Conservation (phyloP, 495 filamentous ascomycete species). For the Xeromyces bisporus region DNA sequence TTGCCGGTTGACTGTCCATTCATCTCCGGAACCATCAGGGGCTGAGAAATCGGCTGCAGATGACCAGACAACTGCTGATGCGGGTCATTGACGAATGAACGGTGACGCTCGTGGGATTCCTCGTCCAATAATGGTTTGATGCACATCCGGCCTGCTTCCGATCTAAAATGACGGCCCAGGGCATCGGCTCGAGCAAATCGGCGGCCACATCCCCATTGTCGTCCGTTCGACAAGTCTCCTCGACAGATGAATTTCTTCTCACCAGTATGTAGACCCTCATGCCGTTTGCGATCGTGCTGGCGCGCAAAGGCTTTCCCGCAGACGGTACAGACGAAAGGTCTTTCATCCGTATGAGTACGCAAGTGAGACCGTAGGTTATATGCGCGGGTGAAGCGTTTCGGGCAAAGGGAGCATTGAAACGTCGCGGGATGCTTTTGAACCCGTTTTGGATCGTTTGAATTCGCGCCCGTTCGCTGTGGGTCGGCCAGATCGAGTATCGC, state of each 20-base stretch:
- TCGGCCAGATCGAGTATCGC: slow-evolving; percentile 87
- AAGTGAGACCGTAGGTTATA: slow-evolving; percentile 87
- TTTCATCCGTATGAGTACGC: slow-evolving; percentile 81
- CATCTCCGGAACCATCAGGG: slow-evolving; percentile 25
- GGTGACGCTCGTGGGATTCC: slow-evolving; percentile 61
- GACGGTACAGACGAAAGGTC: slow-evolving; percentile 87
- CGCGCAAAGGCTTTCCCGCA: slow-evolving; percentile 93
- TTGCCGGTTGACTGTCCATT: slow-evolving; percentile 28
- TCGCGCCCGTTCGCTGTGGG: slow-evolving; percentile 59
- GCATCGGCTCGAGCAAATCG: slow-evolving; percentile 92
- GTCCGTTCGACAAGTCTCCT: slow-evolving; percentile 66
- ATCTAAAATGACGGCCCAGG: slow-evolving; percentile 88
- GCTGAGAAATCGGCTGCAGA: slow-evolving; percentile 26
- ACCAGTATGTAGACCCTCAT: slow-evolving; percentile 78
- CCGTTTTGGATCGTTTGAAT: slow-evolving; percentile 46
- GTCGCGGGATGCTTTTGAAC: slow-evolving; percentile 91
- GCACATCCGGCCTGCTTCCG: slow-evolving; percentile 86
- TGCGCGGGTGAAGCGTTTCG: slow-evolving; percentile 74
- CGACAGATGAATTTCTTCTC: slow-evolving; percentile 97
- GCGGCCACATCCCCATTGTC: slow-evolving; percentile 82
- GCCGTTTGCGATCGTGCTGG: slow-evolving; percentile 84
- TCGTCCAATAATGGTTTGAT: slow-evolving; percentile 91
- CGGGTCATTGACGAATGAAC: slow-evolving; percentile 47
- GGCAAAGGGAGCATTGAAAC: slow-evolving; percentile 72
- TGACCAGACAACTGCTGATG: slow-evolving; percentile 23